Conservation (phyloP, 371 early-diverging fungal species). For the Zopfochytrium polystomum region DNA sequence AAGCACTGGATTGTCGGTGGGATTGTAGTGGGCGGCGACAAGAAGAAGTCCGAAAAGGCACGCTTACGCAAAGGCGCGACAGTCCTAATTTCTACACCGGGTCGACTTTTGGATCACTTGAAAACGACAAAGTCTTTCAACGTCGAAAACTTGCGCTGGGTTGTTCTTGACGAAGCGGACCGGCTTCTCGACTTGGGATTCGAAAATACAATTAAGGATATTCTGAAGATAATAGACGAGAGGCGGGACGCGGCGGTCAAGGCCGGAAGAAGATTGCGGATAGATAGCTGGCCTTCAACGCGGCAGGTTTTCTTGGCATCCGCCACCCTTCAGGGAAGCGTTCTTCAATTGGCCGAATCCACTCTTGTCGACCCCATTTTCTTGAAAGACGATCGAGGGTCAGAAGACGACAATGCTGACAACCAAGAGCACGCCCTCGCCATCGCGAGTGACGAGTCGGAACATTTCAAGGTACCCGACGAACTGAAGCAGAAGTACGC, state of each 20-base stretch:
- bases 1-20: conserved; percentile 90
- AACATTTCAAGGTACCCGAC: conserved; percentile 54
- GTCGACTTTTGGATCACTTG: conserved; percentile 67
- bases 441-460: conserved; percentile 28
- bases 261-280: conserved; percentile 17
- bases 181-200: conserved; percentile 63
- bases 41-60: conserved; percentile 87
- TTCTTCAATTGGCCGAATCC: conserved; percentile 77
- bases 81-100: conserved; percentile 66
- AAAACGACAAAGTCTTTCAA: conserved; percentile 57
- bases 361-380: conserved; percentile 66
- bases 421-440: neutral
- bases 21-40: conserved; percentile 88
- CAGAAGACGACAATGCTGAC: neutral
- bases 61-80: conserved; percentile 74
- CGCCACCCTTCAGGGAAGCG: conserved; percentile 83
- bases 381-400: conserved; percentile 10
- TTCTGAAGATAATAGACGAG: conserved; percentile 38
- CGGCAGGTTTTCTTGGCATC: conserved; percentile 87
- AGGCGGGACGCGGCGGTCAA: conserved; percentile 18
- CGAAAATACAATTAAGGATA: conserved; percentile 48
- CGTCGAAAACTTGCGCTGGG: conserved; percentile 46
- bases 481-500: conserved; percentile 83
- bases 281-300: conserved; percentile 37
- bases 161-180: conserved; percentile 75